Conservation (phyloP, 148 eudicot genomes). For the Rhododendron ovatum region DNA sequence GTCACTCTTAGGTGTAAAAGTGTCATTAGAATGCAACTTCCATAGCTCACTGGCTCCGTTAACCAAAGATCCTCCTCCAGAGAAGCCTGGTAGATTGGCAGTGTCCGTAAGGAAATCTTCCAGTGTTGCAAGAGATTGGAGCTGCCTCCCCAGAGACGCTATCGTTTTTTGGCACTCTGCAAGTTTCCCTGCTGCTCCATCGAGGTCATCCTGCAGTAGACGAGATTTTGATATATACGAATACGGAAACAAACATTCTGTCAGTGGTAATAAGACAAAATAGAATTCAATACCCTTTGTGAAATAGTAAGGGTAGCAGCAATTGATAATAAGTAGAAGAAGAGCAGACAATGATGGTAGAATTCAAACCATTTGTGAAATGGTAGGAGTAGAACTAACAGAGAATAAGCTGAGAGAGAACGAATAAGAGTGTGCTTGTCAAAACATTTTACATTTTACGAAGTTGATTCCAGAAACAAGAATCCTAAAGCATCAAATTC, state of each 20-base stretch:
- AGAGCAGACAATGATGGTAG: background rate
- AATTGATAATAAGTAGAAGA: background rate
- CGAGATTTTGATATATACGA: background rate
- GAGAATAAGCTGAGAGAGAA: background rate
- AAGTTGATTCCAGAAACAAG: background rate
- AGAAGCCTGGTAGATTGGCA: conserved; percentile 50
- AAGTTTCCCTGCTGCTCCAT: conserved; percentile 56
- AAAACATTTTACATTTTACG: background rate
- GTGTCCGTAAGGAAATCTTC: conserved; percentile 69
- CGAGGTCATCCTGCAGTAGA: conserved; percentile 48
- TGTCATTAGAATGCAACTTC: conserved; percentile 44
- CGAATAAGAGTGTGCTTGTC: background rate
- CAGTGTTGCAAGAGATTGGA: conserved; percentile 61
- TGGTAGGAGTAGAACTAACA: background rate
- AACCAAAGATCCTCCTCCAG: conserved; percentile 27
- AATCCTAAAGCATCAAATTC: background rate
- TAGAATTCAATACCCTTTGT: background rate
- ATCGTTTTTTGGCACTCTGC: conserved; percentile 71
- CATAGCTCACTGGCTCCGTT: conserved; percentile 31
- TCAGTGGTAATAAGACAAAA: background rate
- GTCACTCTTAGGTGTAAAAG: conserved; percentile 25
- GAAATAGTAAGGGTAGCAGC: background rate
- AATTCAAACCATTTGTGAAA: background rate
- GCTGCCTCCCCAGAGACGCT: conserved; percentile 60
- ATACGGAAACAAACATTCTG: background rate